Evolutionary conservation across 176 grass and related monocot genomes (phyloP).

Genomic region (Carex pumila): DNA sequence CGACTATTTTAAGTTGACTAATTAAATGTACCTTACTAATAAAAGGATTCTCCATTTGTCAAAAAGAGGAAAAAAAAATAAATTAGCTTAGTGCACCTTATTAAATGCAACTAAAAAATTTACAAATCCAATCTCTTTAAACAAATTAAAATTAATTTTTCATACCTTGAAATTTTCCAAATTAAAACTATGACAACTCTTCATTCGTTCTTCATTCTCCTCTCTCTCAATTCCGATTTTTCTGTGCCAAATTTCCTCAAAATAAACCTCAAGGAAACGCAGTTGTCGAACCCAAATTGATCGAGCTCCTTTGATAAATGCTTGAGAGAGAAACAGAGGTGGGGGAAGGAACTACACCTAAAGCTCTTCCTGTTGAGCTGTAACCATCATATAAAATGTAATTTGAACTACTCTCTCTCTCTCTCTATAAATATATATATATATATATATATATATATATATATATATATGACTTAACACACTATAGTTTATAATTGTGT

Average conservation of each 20-base stretch:
- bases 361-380: slow-evolving; percentile 19
- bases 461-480: neutral
- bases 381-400: slow-evolving; percentile 23
- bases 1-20: slow-evolving; percentile 7
- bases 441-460: neutral
- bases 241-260: neutral
- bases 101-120: neutral
- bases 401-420: slow-evolving; percentile 7
- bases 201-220: slow-evolving; percentile 23
- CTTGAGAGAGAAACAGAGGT: neutral
- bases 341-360: slow-evolving; percentile 7
- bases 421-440: neutral
- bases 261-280: neutral
- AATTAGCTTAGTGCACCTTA: neutral
- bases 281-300: neutral
- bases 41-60: neutral
- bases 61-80: neutral
- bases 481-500: slow-evolving; percentile 12
- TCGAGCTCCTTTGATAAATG: neutral
- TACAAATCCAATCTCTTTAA: neutral
- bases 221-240: neutral
- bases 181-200: slow-evolving; percentile 2
- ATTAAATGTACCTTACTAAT: slow-evolving; percentile 8
- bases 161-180: slow-evolving; percentile 16
- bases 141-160: neutral